These are phyloP conservation scores for Breviolum minutum DNA, from an alignment of 73 alveolate genomes.

Conservation along the genomic window DNA sequence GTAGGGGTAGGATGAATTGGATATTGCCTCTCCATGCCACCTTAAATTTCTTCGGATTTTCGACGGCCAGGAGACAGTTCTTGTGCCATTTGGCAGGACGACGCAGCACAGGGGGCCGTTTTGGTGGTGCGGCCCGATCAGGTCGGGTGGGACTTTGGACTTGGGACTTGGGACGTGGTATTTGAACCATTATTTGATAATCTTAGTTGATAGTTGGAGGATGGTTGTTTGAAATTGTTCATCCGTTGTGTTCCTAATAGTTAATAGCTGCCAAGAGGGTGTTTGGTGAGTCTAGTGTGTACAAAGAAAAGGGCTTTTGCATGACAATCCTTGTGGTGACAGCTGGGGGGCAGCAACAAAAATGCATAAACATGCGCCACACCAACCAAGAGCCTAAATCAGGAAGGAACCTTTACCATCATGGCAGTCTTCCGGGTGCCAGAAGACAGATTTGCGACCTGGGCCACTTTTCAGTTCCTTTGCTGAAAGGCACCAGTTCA, in stretches of 20 bases:
- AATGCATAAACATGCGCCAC: not conserved
- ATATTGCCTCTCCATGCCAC: too few species aligned
- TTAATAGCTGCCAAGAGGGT: too few species aligned
- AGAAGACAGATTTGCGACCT: slow-evolving; percentile 76
- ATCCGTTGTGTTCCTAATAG: too few species aligned
- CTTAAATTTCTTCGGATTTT: too few species aligned
- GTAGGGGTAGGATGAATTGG: too few species aligned
- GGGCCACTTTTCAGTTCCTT: slow-evolving; percentile 65
- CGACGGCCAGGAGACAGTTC: not conserved
- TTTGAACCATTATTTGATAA: not conserved
- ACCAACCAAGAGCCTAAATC: not conserved
- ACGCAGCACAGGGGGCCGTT: slow-evolving; percentile 8
- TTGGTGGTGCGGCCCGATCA: slow-evolving; percentile 27
- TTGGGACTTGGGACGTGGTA: not conserved
- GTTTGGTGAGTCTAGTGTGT: too few species aligned
- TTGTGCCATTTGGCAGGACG: slow-evolving; percentile 16
- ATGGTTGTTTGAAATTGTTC: too few species aligned
- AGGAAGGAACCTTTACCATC: slow-evolving; percentile 22
- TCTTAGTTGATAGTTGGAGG: too few species aligned
- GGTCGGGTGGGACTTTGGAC: not conserved
- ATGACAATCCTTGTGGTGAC: not conserved
- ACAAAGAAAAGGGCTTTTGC: not conserved
- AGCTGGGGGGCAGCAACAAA: not conserved
- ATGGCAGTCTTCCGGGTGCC: slow-evolving; percentile 34
- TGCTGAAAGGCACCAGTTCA: not conserved